Base-by-base conservation (phyloP, 768 basidiomycete genomes). In the Leccinum rimulosum region DNA sequence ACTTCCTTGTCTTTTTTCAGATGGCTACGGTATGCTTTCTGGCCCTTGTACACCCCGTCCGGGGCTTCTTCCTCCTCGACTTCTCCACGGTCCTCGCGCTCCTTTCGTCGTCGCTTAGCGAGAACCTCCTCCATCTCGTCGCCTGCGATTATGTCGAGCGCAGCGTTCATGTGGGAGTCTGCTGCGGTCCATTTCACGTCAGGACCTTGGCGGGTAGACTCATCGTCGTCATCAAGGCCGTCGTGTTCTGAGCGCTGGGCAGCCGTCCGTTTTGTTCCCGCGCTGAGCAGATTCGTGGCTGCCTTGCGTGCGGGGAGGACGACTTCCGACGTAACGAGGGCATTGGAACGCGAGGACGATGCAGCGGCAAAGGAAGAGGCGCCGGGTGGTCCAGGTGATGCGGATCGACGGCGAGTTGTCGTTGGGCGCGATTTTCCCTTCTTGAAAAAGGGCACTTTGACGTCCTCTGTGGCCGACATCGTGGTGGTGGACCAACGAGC, bases 371-470 rank as follows among this genome's bases (percentile, higher is more conserved):
- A 45, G n/a, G 43, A 45, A 45, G 64, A 59, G 6, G 59, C 62
- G 2, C 67, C 64, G 4, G 79, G 64, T n/a, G 89, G 88, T 0
- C 35, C 56, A 53, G 62, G 65, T 28, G 88, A 91, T 6, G 77
- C 68, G 3, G 91, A 92, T 27, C 94, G 83, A 66, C 89, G 88
- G 38, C 95, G 84, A 3, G 82, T 73, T 0, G 89, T 90, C 4
- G 85, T 80, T 2, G 94, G 94, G 1, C 93, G 82, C 3, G 86
- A 80, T 64, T 87, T 89, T 43, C 89, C 87, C 69, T 88, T 91
- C 76, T 90, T 96, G 77, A 96, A 93, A 76, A 97, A 95, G 3
- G 92, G 87, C 0, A 96, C 92, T 50, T 80, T 84, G 14, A 81
- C 67, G 54, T 74, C 61, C 53, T 72, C 68, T 27, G 62, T 52